A percentile compares a stretch with the other conserved stretches of the same genome.
phyloP scores from a whole-genome alignment of 768 basidiomycete genomes.

The Mycena haematopus region DNA sequence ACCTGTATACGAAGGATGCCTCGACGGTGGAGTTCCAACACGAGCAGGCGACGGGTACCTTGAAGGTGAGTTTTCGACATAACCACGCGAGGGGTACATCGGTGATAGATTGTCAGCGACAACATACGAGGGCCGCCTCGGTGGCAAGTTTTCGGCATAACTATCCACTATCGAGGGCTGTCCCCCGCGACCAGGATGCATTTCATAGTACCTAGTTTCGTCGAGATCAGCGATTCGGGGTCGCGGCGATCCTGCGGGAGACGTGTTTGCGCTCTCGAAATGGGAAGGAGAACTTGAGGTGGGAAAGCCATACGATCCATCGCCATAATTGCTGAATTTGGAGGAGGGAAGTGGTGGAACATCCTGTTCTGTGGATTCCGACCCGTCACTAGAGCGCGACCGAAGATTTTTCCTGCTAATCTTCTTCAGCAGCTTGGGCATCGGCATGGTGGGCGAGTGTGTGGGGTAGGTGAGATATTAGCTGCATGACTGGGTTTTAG shows the following conservation, averaged over 20 bases:
- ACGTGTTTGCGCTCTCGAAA: constrained; percentile 15
- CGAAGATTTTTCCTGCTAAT: constrained; percentile 25
- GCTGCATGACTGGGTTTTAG: neutral
- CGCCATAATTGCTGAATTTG: constrained; percentile 15
- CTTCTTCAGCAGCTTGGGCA: constrained; percentile 24
- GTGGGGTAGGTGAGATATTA: neutral
- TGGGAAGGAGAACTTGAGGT: constrained; percentile 1
- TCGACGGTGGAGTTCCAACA: constrained; percentile 4
- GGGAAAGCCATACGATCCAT: constrained; percentile 7
- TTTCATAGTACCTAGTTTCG: constrained; percentile 15
- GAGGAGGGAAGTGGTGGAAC: constrained; percentile 15
- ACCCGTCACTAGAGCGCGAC: constrained; percentile 19
- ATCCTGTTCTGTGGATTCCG: constrained; percentile 14
- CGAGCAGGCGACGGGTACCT: neutral
- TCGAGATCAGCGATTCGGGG: constrained; percentile 7
- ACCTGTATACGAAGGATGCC: constrained; percentile 15
- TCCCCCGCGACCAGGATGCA: constrained; percentile 1
- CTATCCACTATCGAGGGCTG: constrained; percentile 6
- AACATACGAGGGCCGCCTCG: neutral
- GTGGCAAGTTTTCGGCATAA: neutral
- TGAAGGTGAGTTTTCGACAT: neutral
- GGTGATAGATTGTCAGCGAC: neutral
- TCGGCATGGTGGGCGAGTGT: constrained; percentile 12
- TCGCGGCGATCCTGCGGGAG: constrained; percentile 19
- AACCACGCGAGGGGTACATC: neutral